These are phyloP conservation scores for Zopfochytrium polystomum DNA, from an alignment of 371 early-diverging fungal genomes.

Conservation along the genomic window DNA sequence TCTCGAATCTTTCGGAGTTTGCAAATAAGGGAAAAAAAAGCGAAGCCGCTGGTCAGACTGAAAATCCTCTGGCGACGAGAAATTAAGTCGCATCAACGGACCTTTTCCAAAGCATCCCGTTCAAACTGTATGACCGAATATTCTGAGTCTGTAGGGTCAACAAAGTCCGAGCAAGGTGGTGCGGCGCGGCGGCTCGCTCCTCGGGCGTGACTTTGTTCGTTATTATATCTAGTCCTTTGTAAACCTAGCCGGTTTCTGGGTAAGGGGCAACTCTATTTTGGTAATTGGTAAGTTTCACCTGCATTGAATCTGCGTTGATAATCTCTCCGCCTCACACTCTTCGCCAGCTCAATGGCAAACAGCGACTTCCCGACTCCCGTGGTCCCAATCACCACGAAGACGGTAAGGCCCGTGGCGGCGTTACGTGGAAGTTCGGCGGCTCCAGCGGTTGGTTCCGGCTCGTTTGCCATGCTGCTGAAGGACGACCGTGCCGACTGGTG, in stretches of 20 bases:
- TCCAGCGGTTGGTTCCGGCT: too few relatives aligned
- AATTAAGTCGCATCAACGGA: conserved; percentile 17
- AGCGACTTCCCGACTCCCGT: conserved; percentile 93
- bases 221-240: conserved; percentile 77
- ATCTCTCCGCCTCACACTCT: conserved; percentile 81
- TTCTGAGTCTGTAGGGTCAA: conserved; percentile 64
- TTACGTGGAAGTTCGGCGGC: too few relatives aligned
- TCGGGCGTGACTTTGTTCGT: conserved; percentile 86
- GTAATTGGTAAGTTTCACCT: too few relatives aligned
- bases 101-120: conserved; percentile 67
- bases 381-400: conserved; percentile 67
- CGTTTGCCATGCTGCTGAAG: too few relatives aligned
- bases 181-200: conserved; percentile 70
- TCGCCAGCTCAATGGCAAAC: conserved; percentile 81
- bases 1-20: conserved; percentile 60
- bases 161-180: conserved; percentile 86
- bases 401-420: too few relatives aligned
- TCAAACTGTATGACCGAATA: conserved; percentile 85
- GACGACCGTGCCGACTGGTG: too few relatives aligned
- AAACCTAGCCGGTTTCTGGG: too few relatives aligned
- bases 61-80: background rate
- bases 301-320: conserved; percentile 93
- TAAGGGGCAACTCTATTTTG: too few relatives aligned
- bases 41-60: background rate
- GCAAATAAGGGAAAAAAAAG: background rate